Base-by-base conservation (phyloP, 2,329 filamentous ascomycete species). In the Pseudocercospora cruenta region DNA sequence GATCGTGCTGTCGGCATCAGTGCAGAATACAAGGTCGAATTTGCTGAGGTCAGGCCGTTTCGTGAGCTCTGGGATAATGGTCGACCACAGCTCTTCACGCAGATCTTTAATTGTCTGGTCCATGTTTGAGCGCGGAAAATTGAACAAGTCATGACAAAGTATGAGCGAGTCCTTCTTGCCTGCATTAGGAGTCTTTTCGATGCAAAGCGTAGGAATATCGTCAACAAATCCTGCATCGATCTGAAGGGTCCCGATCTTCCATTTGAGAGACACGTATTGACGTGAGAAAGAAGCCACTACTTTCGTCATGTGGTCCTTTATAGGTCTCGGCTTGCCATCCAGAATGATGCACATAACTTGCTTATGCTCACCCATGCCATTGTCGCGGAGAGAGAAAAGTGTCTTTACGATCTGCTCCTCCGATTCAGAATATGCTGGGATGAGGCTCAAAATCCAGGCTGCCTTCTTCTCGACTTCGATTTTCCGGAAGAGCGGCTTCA, bases 161-260 rank as follows among this genome's bases (percentile, higher is more conserved):
- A 73, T 68, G 10, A 73, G 57, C 3, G 71, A 72, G 33, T 73
- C 71, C 57, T 73, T 73, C 62, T 73, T 73, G 31, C 69, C 69
- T 24, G 68, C 47, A 24, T 73, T 73, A 49, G 69, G 67, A 36
- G 65, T 54, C 63, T 73, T 73, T 22, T 71, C 70, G 24, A 72
- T 71, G 49, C 67, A 65, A 12, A 73, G 66, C 31, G 71, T 71
- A 4, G 71, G 71, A 3, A 72, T 69, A 31, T 73, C 66, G 59
- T 72, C 64, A 49, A 73, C 70, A 53, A 73, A 73, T n/a, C 71
- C 71, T 2, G 69, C 69, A 26, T 63, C 68, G 43, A 73, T 73
- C 39, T 63, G 59, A 3, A 73, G 53, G 2, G 67, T 63, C 1
- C 68, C 69, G 1, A 68, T 59, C 39, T 71, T 73, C 59, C 65